Evolutionary conservation across 2,329 filamentous ascomycete genomes (phyloP), one percentile per base, ranked within the genome.

Genomic region (Ilyonectria mors-panacis): DNA sequence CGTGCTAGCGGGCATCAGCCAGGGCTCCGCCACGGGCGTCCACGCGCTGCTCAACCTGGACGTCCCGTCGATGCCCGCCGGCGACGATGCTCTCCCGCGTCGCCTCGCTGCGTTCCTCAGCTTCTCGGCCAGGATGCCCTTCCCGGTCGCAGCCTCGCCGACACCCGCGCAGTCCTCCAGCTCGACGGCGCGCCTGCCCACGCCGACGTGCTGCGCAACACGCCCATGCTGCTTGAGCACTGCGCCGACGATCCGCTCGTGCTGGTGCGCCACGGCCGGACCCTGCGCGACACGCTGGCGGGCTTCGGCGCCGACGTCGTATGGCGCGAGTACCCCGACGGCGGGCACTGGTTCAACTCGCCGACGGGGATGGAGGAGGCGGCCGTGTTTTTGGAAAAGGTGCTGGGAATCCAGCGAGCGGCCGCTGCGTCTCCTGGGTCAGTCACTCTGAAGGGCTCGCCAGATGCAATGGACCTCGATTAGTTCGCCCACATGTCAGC

Each of bases 281-380:
- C 73, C 6, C 58, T 85, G 57, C 70, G 78, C 13, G 78, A 82
- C 6, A 75, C 74, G 0, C 71, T 87, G 35, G 44, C 57, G 1
- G 66, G 70, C 1, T 83, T 84, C 37, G 83, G 82, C 0, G 77
- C 81, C 8, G 56, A 76, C 26, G 81, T 85, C 2, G 66, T 70
- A 10, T 84, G 82, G 81, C 80, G 73, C 39, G 80, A 84, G 68
- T 86, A 86, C 66, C 68, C 74, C 1, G 68, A 76, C 19, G 84
- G 84, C 10, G 81, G 80, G 0, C 82, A 86, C 66, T 85, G 83
- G 82, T 77, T 85, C 50, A 81, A 85, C 65, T 77, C 80, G 15
- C 83, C 83, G 0, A 59, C 71, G 1, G 85, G 84, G 0, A 78
- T 85, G 28, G 82, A 85, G 62, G 83, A 85, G 65, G 78, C 78